Conservation (phyloP, 176 grass and related monocot species). For the Microstegium vimineum region DNA sequence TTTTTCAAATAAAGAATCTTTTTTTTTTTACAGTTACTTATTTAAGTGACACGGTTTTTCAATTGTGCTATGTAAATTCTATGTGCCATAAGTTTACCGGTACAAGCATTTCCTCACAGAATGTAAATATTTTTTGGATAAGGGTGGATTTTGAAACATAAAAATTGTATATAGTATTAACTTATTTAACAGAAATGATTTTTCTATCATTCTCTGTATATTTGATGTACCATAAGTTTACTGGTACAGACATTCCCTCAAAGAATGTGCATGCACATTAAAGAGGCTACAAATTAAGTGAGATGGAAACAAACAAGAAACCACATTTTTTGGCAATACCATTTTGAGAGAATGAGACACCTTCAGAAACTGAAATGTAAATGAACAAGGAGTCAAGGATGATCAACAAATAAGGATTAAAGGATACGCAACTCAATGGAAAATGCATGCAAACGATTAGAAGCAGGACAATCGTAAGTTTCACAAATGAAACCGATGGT, state of each 20-base stretch:
- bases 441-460: not conserved
- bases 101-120: not conserved
- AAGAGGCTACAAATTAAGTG: not conserved
- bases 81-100: not conserved
- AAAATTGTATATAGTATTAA: not conserved
- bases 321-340: not conserved
- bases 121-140: not conserved
- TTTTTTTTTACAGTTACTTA: not conserved
- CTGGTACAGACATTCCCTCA: not conserved
- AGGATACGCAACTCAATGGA: not conserved
- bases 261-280: not conserved
- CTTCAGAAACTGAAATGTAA: slow-evolving; percentile 3
- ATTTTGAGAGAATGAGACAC: not conserved
- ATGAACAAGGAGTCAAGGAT: not conserved
- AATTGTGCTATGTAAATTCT: not conserved
- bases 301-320: not conserved
- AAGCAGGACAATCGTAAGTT: not conserved
- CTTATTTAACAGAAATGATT: not conserved
- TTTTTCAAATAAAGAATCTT: not conserved
- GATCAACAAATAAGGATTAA: not conserved
- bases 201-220: not conserved
- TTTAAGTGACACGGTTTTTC: not conserved
- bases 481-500: not conserved
- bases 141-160: not conserved
- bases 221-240: not conserved